Evolutionary conservation across 2,329 filamentous ascomycete genomes (phyloP).

Genomic region (Aureobasidium sp.): DNA sequence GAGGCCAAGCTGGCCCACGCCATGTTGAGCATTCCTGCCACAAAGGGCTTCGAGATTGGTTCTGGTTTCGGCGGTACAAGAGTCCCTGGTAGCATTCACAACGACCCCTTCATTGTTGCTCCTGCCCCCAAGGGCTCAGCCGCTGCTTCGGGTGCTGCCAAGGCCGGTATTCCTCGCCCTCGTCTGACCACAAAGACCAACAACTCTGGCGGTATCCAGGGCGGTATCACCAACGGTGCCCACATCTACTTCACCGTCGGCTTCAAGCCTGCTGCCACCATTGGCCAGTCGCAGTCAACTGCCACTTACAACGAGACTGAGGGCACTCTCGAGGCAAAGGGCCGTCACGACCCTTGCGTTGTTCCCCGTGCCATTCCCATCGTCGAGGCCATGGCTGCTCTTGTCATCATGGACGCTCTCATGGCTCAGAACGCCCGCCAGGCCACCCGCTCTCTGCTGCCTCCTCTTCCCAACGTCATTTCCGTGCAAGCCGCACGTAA

Average conservation of each 20-base stretch:
- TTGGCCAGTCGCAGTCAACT: slow-evolving; percentile 79
- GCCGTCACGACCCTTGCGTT: slow-evolving; percentile 88
- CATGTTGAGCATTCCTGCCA: slow-evolving; percentile 91
- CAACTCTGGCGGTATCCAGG: slow-evolving; percentile 90
- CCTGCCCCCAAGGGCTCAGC: slow-evolving; percentile 36
- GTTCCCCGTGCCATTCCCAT: slow-evolving; percentile 79
- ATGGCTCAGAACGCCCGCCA: slow-evolving; percentile 67
- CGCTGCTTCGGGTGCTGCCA: slow-evolving; percentile 18
- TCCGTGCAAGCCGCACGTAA: slow-evolving; percentile 20
- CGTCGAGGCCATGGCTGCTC: slow-evolving; percentile 82
- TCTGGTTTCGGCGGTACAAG: slow-evolving; percentile 84
- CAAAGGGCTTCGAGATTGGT: slow-evolving; percentile 92
- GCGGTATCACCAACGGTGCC: slow-evolving; percentile 88
- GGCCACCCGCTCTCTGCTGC: slow-evolving; percentile 38
- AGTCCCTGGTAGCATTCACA: slow-evolving; percentile 78
- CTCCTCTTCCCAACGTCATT: slow-evolving; percentile 31
- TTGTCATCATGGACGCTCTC: slow-evolving; percentile 80
- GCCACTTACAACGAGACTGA: slow-evolving; percentile 67
- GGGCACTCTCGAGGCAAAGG: slow-evolving; percentile 81
- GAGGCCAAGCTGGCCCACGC: slow-evolving; percentile 86
- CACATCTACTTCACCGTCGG: slow-evolving; percentile 90
- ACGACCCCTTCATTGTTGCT: slow-evolving; percentile 71
- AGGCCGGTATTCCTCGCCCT: slow-evolving; percentile 24
- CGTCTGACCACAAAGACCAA: slow-evolving; percentile 82
- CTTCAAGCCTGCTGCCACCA: slow-evolving; percentile 94